Conservation (phyloP, 2,329 filamentous ascomycete genomes). For the Neoarthrinium moseri region DNA sequence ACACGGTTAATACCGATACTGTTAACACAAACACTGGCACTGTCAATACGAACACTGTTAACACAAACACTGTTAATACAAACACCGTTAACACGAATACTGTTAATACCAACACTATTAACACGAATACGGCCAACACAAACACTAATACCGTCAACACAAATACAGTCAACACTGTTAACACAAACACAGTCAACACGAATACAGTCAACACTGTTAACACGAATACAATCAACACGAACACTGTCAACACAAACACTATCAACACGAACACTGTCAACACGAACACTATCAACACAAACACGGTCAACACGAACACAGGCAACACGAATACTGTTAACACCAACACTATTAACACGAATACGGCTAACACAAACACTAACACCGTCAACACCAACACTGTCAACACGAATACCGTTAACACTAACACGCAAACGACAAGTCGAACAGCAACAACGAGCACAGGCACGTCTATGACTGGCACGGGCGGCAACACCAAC, state of each 20-base stretch:
- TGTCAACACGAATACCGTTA: background rate
- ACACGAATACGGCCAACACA: background rate
- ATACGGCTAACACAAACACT: background rate
- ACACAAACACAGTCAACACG: background rate
- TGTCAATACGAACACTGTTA: background rate
- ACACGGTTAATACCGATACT: background rate
- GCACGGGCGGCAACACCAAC: background rate
- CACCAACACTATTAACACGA: background rate
- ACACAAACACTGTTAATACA: background rate
- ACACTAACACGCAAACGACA: background rate
- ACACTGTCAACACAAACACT: background rate
- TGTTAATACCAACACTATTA: background rate
- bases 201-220: background rate
- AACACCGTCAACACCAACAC: background rate
- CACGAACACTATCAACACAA: background rate
- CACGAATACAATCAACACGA: background rate
- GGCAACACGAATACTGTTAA: background rate
- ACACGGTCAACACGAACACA: background rate
- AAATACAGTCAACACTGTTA: background rate
- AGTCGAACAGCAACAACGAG: background rate
- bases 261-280: background rate
- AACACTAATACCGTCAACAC: background rate
- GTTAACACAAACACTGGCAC: background rate
- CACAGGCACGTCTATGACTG: background rate
- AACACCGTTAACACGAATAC: background rate